Base-by-base conservation (phyloP, 2,329 filamentous ascomycete species). In the Chaetomium olivaceum region DNA sequence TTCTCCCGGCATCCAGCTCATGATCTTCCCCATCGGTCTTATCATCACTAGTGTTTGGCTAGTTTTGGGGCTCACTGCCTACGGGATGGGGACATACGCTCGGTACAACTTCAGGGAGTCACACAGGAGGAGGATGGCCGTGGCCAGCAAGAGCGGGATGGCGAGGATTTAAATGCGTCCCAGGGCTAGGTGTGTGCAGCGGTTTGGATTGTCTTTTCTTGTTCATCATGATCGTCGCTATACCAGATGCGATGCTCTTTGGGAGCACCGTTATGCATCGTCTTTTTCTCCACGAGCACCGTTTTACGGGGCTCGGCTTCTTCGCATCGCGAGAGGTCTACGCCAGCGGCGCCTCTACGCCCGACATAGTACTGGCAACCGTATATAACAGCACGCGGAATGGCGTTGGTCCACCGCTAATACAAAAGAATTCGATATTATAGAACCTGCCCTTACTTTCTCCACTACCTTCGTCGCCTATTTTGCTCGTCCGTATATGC, bases 11-110 rank as follows among this genome's bases (percentile, higher is more conserved):
- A 83, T 86, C 48, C 83, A 85, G 67, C 82, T 92, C 62, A 81
- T 90, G 71, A 85, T 92, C 67, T 88, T 91, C 76, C 90, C 90
- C 8, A 79, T 89, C 33, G 90, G 90, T 21, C 79, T 89, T n/a
- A 79, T 91, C 70, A 82, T 93, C 71, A 89, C 85, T 2, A 78
- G 83, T 48, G 72, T 84, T 14, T 93, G 90, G 89, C 76, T 86
- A 1, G 68, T 83, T 0, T 67, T 90, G 23, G 85, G 88, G 29
- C 59, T 87, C 7, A 75, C 76, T 0, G 85, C 83, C 25, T 85
- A 89, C 67, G 89, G 83, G 3, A 83, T 84, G 64, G 90, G 90
- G 63, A 91, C 89, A 4, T 82, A 86, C 65, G 83, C 89, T 74
- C 83, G 90, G 62, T 87, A 90, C 64, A 82, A 84, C 73, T 90